Evolutionary conservation across 208 protist species (phyloP), one percentile per base, ranked within the genome.

Genomic region (Trypanosoma mega): DNA sequence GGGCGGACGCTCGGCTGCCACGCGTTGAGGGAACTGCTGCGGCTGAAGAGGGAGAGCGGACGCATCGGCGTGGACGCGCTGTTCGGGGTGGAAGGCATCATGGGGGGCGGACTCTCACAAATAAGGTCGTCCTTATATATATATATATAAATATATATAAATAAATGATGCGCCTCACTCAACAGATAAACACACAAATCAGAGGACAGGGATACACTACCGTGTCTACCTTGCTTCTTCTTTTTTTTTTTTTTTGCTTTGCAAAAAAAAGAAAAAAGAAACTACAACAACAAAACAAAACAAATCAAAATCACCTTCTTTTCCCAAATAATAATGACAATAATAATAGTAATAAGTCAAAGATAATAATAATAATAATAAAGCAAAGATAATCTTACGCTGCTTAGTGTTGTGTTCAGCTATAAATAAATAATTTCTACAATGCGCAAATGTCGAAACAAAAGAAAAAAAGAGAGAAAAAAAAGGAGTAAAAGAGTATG

Each of bases 31-130:
- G 21, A 39, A 50, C 27, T 54, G 54, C 45, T 69, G 33, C 51
- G 45, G 34, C 63, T 60, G 23, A 56, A 62, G 0, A 62, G n/a
- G 29, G 51, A 53, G 21, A 21, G 39, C 9, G 34, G 49, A 26
- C 45, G 23, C 26, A 61, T 9, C 0, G 62, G 62, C 24, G 62
- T 50, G 30, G 18, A 20, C n/a, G 29, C 21, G 23, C 20, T 26
- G 23, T 11, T 39, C 20, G 24, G 18, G 3, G 27, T 68, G 27
- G 27, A 26, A 16, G 48, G 51, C 7, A 51, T 18, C 14, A 23
- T 30, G 48, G 58, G 54, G 26, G 16, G n/a, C 5, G 48, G 6
- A 39, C 12, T 39, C 34, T 12, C 12, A 6, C 6, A 12, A 39
- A 39, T 39, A 6, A 39, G 12, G 6, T 39, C 34, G 34, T 39